Percentiles rank a stretch among this genome's conserved stretches.
Evolutionary conservation across 345 rosid genomes (phyloP).

Genomic region (Cardamine resedifolia): DNA sequence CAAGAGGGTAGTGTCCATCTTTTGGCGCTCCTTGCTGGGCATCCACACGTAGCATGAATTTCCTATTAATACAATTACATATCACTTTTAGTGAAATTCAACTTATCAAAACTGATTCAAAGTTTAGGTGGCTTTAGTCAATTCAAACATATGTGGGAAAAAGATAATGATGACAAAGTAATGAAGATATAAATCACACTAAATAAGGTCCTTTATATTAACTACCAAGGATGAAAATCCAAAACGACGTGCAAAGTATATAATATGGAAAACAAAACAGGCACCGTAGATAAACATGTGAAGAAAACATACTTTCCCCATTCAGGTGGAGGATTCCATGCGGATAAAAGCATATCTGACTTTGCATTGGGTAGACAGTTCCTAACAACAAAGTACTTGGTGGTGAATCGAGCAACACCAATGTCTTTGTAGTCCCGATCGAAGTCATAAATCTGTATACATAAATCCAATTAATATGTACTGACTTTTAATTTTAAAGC

Average conservation of each 20-base stretch:
- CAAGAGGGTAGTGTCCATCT: constrained; percentile 86
- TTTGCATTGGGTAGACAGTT: constrained; percentile 80
- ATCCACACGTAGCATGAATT: constrained; percentile 89
- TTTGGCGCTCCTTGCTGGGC: constrained; percentile 92
- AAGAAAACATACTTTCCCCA: constrained; percentile 81
- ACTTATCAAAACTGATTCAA: not conserved
- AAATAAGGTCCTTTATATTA: not conserved
- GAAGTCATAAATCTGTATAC: constrained; percentile 83
- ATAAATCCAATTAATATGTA: constrained; percentile 6
- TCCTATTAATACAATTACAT: constrained; percentile 50
- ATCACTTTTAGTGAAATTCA: not conserved
- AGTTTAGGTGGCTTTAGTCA: not conserved
- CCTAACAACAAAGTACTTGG: constrained; percentile 78
- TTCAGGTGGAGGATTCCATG: constrained; percentile 97
- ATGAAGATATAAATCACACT: not conserved
- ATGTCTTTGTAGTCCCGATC: constrained; percentile 98
- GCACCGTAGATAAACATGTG: not conserved
- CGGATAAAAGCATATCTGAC: constrained; percentile 87
- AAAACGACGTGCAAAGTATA: not conserved
- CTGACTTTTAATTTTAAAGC: not conserved
- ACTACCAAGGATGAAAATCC: not conserved
- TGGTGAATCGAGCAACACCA: constrained; percentile 89
- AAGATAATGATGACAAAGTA: not conserved
- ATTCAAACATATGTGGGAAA: not conserved
- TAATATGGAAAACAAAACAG: not conserved